These are phyloP conservation scores for Tetrastigma voinierianum DNA, from an alignment of 164 flowering plant genomes.

Conservation along the genomic window DNA sequence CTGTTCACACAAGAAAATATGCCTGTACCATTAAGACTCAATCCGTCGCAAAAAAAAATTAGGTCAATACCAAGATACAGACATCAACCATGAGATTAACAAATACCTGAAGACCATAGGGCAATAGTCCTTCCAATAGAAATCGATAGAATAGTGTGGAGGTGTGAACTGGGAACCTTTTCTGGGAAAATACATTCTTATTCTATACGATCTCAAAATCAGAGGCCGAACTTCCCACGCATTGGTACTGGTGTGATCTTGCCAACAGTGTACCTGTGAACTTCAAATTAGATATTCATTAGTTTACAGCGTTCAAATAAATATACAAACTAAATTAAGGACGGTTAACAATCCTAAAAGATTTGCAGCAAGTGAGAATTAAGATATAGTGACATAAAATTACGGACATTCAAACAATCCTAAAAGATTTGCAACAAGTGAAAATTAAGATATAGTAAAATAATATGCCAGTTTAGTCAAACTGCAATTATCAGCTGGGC, in stretches of 20 bases:
- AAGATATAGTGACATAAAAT: no score
- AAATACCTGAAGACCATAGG: conserved; percentile 97
- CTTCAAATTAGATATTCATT: conserved; percentile 19
- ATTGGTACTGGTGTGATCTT: conserved; percentile 94
- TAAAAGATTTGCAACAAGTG: background rate
- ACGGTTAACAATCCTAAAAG: no score
- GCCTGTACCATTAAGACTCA: no score
- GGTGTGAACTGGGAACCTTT: conserved; percentile 91
- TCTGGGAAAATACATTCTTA: conserved; percentile 81
- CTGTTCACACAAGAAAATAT: no score
- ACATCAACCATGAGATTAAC: background rate
- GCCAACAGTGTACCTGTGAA: conserved; percentile 89
- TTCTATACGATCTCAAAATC: conserved; percentile 90
- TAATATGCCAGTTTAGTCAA: background rate
- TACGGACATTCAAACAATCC: no score
- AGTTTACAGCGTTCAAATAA: background rate
- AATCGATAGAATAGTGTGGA: conserved; percentile 75
- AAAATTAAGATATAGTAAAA: background rate
- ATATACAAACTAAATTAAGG: no score
- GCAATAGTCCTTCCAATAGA: conserved; percentile 96
- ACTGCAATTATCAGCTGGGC: background rate
- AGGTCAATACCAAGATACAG: background rate
- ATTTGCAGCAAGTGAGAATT: no score
- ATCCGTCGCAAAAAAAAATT: background rate
- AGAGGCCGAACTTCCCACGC: conserved; percentile 90